Percentiles rank a stretch among this genome's conserved stretches.
Evolutionary conservation across 495 filamentous ascomycete species (phyloP).

Genomic region (Daldinia caldariorum): DNA sequence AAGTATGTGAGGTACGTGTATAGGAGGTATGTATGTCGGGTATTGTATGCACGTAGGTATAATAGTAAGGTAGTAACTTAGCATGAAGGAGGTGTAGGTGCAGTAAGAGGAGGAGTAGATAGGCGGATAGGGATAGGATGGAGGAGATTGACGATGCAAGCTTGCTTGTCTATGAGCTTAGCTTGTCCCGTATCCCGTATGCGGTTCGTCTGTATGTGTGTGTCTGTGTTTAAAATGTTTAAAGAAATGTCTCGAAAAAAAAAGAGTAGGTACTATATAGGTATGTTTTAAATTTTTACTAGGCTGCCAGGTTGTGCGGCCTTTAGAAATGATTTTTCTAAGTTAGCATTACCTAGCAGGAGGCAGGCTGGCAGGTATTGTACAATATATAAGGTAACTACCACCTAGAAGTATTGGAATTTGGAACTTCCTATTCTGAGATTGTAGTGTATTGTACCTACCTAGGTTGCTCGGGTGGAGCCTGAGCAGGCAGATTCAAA

Average conservation of each 20-base stretch:
- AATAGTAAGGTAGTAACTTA: slow-evolving; percentile 6
- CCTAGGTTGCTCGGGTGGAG: background rate
- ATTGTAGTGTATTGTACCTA: too few relatives aligned
- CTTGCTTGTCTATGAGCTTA: slow-evolving; percentile 6
- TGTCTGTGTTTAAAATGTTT: slow-evolving; percentile 1
- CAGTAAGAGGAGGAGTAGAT: slow-evolving; percentile 23
- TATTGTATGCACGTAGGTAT: background rate
- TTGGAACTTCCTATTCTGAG: background rate
- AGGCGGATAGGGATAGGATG: slow-evolving; percentile 21
- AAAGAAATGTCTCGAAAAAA: slow-evolving; percentile 36
- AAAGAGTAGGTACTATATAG: too few relatives aligned
- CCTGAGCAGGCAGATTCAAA: too few relatives aligned
- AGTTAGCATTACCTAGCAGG: background rate
- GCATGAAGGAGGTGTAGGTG: slow-evolving; percentile 18
- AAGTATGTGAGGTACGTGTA: slow-evolving; percentile 2
- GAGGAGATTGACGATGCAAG: slow-evolving; percentile 25
- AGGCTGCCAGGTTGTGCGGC: slow-evolving; percentile 3
- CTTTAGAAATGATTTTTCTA: background rate
- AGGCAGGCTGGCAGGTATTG: too few relatives aligned
- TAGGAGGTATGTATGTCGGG: slow-evolving; percentile 10
- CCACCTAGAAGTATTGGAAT: too few relatives aligned
- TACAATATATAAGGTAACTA: too few relatives aligned
- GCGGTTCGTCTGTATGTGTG: slow-evolving; percentile 13
- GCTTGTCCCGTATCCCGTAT: background rate
- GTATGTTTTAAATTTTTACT: slow-evolving; percentile 23